Evolutionary conservation across 2,329 filamentous ascomycete species (phyloP), one percentile per base, ranked within the genome.

Genomic region (Fusarium tanahbumbuense): DNA sequence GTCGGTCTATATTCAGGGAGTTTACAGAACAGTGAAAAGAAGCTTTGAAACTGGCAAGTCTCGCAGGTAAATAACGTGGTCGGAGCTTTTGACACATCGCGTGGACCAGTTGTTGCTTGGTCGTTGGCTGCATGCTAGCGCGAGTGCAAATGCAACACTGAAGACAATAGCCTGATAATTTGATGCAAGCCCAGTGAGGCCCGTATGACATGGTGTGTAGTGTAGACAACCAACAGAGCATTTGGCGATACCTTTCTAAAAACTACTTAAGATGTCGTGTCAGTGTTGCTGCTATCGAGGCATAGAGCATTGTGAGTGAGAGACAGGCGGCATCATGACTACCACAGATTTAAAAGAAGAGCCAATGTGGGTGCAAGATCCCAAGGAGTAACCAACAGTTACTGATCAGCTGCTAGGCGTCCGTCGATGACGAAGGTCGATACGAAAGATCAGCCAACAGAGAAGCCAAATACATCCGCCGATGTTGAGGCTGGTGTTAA

Each of bases 401-500:
- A 5, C 15, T 56, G 2, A 55, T 25, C 0, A 32, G 1, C 23
- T 20, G 3, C 2, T 13, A 66, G 63, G 2, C 12, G 5, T 1
- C 13, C 37, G 1, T 1, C 1, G 2, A 1, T 8, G 4, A 4
- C 8, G 1, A 12, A 16, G 5, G 7, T 4, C 22, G 6, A 3
- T 20, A 3, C 0, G n/a, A 45, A 15, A 16, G 5, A 13, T 13
- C 4, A 4, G 4, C 2, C 10, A 0, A 23, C 6, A 11, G 47
- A 62, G 8, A 57, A 67, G 12, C 11, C 6, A 1, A 12, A 18
- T 15, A 3, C 23, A 0, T 22, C 30, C 25, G 16, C 6, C 2
- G 18, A 50, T 15, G 18, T 23, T 4, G 61, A 57, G 25, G 6
- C 28, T 8, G 40, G 27, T 1, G 11, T 22, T 37, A 42, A 10